phyloP scores from a whole-genome alignment of 2,329 filamentous ascomycete species.

The Microcera coccophila region DNA sequence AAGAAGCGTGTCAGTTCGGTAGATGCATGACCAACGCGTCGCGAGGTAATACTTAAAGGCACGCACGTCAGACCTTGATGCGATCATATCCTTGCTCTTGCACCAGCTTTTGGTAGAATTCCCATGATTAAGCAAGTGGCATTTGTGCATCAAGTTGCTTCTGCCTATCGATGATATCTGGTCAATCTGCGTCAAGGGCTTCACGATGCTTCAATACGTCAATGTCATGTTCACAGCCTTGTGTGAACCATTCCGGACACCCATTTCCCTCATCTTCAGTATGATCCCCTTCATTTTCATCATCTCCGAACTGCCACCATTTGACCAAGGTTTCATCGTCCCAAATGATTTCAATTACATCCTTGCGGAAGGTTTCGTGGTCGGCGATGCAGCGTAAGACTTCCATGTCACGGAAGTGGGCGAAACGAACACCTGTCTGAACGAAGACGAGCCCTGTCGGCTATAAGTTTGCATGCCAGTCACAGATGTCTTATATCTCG shows the following conservation, averaged over 20 bases:
- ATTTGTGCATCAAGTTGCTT: background rate
- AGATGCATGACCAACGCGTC: too few species aligned
- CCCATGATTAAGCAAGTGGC: conserved; percentile 17
- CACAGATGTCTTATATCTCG: conserved; percentile 7
- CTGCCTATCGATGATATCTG: too few species aligned
- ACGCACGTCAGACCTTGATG: conserved; percentile 24
- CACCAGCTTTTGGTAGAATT: conserved; percentile 32
- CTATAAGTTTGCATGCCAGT: background rate
- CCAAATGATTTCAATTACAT: conserved; percentile 39
- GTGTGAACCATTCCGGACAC: background rate
- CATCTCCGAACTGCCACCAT: too few species aligned
- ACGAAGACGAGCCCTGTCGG: background rate
- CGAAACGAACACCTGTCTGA: conserved; percentile 34
- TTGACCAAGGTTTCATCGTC: too few species aligned
- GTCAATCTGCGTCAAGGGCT: too few species aligned
- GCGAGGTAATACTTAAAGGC: conserved; percentile 31
- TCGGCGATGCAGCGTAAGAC: conserved; percentile 35
- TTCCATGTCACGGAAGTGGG: conserved; percentile 35
- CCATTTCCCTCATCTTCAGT: background rate
- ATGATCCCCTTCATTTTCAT: background rate
- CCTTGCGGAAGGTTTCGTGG: conserved; percentile 30
- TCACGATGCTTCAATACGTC: background rate
- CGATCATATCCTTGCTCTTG: conserved; percentile 30
- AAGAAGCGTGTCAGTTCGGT: too few species aligned
- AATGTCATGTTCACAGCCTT: background rate